Evolutionary conservation across 495 filamentous ascomycete species (phyloP), one percentile per base, ranked within the genome.

Genomic region (Penicillium goetzii): DNA sequence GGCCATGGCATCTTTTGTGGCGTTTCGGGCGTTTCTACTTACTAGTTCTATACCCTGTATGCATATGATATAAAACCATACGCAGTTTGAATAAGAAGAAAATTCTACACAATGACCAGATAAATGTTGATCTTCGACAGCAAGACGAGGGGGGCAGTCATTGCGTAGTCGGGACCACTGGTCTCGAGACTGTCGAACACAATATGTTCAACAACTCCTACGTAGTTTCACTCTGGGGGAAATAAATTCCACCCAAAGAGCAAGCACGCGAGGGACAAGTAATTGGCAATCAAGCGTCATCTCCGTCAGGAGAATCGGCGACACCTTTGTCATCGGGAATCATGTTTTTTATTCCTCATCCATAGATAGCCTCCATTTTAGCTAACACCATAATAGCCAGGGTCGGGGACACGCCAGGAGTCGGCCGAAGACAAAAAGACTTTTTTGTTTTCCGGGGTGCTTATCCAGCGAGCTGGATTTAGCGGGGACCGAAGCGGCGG

Each of bases 261-360:
- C 25, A 59, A 64, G 74, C 59, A 59, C 62, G 78, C 75, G 81
- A 72, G 67, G 64, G 73, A 77, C 61, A 66, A 71, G 75, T 77
- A 81, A 57, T 86, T 95, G 92, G 92, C 92, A 86, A 91, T 96
- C 92, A 91, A 96, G 91, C 91, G 69, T 95, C 86, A 86, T 90
- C 90, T 76, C 80, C 81, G 70, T 52, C 65, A 74, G 75, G 78
- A 84, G 88, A 92, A 84, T 93, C 89, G 73, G 90, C 91, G 92
- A 96, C 92, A 95, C 92, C 92, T 93, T 83, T 78, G 80, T 78
- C 82, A 81, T 67, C 65, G 72, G 82, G 75, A 80, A 83, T 83
- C 80, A 82, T 83, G 80, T 84, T 70, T 69, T 85, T 84, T 82
- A 84, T 88, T 87, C 71, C 74, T 75, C 72, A 78, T 78, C 69